These are phyloP conservation scores for Linum lewisii DNA, from an alignment of 345 rosid species.

Conservation along the genomic window DNA sequence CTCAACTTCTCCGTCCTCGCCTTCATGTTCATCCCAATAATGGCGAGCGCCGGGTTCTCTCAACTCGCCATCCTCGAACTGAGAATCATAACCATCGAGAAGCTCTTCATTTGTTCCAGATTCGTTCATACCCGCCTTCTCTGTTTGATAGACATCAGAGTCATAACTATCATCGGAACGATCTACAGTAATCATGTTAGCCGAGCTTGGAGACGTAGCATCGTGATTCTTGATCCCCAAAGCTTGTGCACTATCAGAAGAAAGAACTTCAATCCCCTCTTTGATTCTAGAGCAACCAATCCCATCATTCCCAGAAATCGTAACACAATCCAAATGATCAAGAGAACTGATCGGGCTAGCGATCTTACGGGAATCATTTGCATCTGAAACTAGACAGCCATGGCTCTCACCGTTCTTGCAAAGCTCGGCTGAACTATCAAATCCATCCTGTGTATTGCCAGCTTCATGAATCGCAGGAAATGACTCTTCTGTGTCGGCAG, in stretches of 20 bases:
- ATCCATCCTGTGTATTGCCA: conserved; percentile 9
- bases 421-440: conserved; percentile 14
- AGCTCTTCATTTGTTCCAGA: conserved; percentile 15
- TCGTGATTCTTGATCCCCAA: too few relatives aligned
- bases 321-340: neutral
- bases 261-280: conserved; percentile 4
- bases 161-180: conserved; percentile 15
- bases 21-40: conserved; percentile 33
- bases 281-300: neutral
- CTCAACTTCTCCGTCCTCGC: conserved; percentile 27
- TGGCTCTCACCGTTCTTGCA: neutral
- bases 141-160: conserved; percentile 19
- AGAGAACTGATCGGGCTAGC: neutral
- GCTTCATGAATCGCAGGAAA: conserved; percentile 5
- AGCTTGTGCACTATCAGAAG: neutral
- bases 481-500: conserved; percentile 7
- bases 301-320: neutral
- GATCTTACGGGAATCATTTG: conserved; percentile 1
- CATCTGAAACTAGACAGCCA: neutral
- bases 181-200: conserved; percentile 9
- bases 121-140: conserved; percentile 5
- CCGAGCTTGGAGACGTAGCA: conserved; percentile 10
- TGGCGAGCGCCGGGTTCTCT: conserved; percentile 30
- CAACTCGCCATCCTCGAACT: conserved; percentile 59
- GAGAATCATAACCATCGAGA: conserved; percentile 49